A percentile compares a stretch with the other conserved stretches of the same genome.
These are phyloP conservation scores for Colletotrichum somersetense DNA, from an alignment of 2,329 filamentous ascomycete genomes.

Conservation along the genomic window DNA sequence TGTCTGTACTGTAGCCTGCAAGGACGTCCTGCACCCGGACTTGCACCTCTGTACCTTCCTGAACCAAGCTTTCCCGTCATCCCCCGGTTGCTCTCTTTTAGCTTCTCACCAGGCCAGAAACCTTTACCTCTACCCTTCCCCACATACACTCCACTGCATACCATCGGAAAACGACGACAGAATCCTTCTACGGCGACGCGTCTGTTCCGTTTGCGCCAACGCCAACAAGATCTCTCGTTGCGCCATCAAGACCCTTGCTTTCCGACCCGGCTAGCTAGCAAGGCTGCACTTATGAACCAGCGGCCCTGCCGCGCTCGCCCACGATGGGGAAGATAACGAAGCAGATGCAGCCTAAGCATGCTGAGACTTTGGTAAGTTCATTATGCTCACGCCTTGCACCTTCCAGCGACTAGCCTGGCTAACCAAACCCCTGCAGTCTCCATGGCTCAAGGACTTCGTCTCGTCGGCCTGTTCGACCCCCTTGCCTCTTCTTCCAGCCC, in stretches of 20 bases:
- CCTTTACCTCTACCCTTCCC: neutral
- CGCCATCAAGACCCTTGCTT: slow-evolving; percentile 27
- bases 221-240: slow-evolving; percentile 20
- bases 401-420: slow-evolving; percentile 24
- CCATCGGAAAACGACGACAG: slow-evolving; percentile 4
- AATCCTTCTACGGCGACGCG: slow-evolving; percentile 12
- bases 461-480: slow-evolving; percentile 75
- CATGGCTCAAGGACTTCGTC: slow-evolving; percentile 87
- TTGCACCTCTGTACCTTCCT: slow-evolving; percentile 46
- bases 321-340: slow-evolving; percentile 79
- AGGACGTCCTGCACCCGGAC: slow-evolving; percentile 59
- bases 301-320: slow-evolving; percentile 70
- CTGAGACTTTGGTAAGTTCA: slow-evolving; percentile 72
- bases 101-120: slow-evolving; percentile 7
- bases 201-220: slow-evolving; percentile 33
- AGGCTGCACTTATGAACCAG: slow-evolving; percentile 52
- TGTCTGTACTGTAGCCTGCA: slow-evolving; percentile 45
- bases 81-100: slow-evolving; percentile 15
- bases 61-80: slow-evolving; percentile 38
- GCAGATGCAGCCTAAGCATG: slow-evolving; percentile 75
- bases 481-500: slow-evolving; percentile 80
- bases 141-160: slow-evolving; percentile 2
- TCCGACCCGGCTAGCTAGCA: slow-evolving; percentile 37
- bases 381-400: slow-evolving; percentile 16
- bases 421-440: slow-evolving; percentile 72